phyloP scores from a whole-genome alignment of 2,329 filamentous ascomycete species.

The Colletotrichum echinochloae region DNA sequence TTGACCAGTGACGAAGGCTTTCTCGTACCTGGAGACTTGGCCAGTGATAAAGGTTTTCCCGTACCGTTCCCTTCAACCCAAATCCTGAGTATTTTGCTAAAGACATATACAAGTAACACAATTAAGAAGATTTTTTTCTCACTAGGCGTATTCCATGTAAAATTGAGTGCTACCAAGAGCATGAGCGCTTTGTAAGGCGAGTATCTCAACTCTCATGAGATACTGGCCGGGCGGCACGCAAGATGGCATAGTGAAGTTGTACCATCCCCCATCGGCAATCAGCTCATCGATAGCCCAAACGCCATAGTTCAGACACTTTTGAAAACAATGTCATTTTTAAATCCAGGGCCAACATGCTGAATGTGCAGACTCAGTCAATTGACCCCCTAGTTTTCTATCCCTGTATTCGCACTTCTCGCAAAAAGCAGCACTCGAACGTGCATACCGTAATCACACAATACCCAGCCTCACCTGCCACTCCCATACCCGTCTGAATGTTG shows the following conservation, averaged over 20 bases:
- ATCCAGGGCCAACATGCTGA: no score
- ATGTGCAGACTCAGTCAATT: no score
- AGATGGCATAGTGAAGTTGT: conserved; percentile 52
- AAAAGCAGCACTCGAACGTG: no score
- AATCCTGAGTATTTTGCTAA: conserved; percentile 46
- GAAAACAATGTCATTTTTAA: no score
- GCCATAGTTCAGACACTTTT: conserved; percentile 50
- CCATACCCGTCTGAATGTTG: no score
- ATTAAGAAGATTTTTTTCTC: conserved; percentile 37
- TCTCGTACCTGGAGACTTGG: no score
- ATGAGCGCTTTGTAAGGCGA: conserved; percentile 54
- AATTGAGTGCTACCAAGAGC: conserved; percentile 42
- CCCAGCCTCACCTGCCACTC: no score
- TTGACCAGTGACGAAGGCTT: conserved; percentile 46
- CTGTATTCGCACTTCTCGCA: no score
- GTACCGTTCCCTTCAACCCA: conserved; percentile 50
- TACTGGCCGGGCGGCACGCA: conserved; percentile 55
- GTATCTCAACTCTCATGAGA: conserved; percentile 55
- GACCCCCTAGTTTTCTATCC: no score
- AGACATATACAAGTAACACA: conserved; percentile 30
- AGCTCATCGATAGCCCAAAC: conserved; percentile 47
- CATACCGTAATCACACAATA: no score
- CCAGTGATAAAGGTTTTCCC: no score
- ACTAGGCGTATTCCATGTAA: conserved; percentile 45
- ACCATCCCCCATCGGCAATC: conserved; percentile 45